These are phyloP conservation scores for Pisolithus microcarpus DNA, from an alignment of 768 basidiomycete species.

Conservation along the genomic window DNA sequence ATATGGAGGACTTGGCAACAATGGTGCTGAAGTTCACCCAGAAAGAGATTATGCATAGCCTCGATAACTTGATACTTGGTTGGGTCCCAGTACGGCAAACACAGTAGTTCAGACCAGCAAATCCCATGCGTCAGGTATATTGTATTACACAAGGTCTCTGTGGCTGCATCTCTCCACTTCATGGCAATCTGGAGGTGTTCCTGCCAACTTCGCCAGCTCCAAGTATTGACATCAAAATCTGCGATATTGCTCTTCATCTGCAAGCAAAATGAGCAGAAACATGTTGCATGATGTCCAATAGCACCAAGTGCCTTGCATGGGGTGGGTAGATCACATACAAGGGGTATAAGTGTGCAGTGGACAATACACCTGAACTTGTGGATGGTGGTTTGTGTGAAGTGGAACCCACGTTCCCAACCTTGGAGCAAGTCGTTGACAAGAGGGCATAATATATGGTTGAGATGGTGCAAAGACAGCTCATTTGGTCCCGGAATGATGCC, in stretches of 20 bases:
- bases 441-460: conserved; percentile 33
- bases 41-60: conserved; percentile 32
- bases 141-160: conserved; percentile 4
- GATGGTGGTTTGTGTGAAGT: conserved; percentile 16
- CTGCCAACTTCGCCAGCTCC: conserved; percentile 8
- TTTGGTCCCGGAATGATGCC: conserved; percentile 8
- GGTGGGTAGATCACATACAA: conserved; percentile 21
- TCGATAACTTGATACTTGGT: conserved; percentile 25
- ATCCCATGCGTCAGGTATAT: conserved; percentile 17
- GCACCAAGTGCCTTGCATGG: conserved; percentile 18
- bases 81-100: conserved; percentile 32
- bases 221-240: conserved; percentile 14
- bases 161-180: conserved; percentile 11
- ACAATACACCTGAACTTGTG: conserved; percentile 22
- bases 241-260: conserved; percentile 9
- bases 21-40: conserved; percentile 6
- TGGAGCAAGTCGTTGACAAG: conserved; percentile 31
- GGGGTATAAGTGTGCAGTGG: conserved; percentile 21
- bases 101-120: conserved; percentile 24
- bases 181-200: conserved; percentile 14
- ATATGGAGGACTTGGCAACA: conserved; percentile 15
- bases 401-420: conserved; percentile 29
- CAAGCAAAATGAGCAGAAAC: conserved; percentile 23
- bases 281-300: conserved; percentile 4
- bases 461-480: conserved; percentile 21